phyloP scores from a whole-genome alignment of 257 asterid species.

The Orobanche coerulescens region DNA sequence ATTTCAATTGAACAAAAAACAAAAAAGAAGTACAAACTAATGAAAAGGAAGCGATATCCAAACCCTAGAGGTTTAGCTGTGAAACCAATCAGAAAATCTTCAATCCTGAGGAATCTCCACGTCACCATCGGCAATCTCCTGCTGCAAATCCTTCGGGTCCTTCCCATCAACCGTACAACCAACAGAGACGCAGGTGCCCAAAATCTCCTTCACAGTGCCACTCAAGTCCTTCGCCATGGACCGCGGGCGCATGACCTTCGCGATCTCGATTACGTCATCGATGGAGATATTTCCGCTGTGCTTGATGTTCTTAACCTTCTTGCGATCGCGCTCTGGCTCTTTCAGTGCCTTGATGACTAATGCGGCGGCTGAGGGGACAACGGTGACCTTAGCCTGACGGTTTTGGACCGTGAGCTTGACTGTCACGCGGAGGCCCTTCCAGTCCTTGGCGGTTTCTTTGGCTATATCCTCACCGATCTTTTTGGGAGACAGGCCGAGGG shows the following conservation, averaged over 20 bases:
- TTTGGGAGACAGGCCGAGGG: constrained; percentile 63
- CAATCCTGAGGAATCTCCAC: constrained; percentile 52
- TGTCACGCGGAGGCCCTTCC: constrained; percentile 81
- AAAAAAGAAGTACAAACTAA: neutral
- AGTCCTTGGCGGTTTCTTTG: constrained; percentile 68
- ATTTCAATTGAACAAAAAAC: neutral
- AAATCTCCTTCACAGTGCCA: constrained; percentile 70
- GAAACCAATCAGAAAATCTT: constrained; percentile 3
- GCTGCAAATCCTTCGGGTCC: constrained; percentile 69
- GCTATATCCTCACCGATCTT: constrained; percentile 69
- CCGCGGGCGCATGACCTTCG: constrained; percentile 47
- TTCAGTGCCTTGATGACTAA: constrained; percentile 63
- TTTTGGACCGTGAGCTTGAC: constrained; percentile 63
- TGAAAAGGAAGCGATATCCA: constrained; percentile 14
- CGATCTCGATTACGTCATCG: constrained; percentile 63
- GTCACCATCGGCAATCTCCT: constrained; percentile 57
- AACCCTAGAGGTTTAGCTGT: constrained; percentile 2
- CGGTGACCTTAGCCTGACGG: constrained; percentile 66
- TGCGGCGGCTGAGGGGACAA: constrained; percentile 69
- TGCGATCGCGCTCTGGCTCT: constrained; percentile 67
- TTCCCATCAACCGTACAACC: constrained; percentile 66
- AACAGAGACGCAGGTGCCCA: constrained; percentile 64
- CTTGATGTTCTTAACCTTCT: constrained; percentile 60
- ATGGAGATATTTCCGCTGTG: constrained; percentile 60
- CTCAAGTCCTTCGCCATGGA: constrained; percentile 61